Evolutionary conservation across 305 asterid species (phyloP), one percentile per base, ranked within the genome.

Genomic region (Nicotiana rustica): DNA sequence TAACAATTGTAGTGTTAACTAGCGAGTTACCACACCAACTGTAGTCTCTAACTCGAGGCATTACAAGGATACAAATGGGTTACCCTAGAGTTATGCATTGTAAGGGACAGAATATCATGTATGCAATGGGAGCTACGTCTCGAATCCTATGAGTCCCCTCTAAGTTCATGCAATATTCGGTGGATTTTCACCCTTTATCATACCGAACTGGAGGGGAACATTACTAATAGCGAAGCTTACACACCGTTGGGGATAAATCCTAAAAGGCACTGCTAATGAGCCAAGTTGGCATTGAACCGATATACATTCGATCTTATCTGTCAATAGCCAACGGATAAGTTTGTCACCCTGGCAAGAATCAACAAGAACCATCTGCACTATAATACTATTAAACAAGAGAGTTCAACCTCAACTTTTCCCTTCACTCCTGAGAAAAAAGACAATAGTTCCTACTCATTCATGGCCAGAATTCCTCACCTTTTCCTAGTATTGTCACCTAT

Each of bases 41-140:
- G 59, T 15, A 19, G 33, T 70, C 59, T 70, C 78, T 70, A 70
- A 41, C 59, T 70, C 10, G 12, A 41, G 59, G 59, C 78, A 18
- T 70, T 41, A 70, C 59, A 70, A 70, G 59, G 35, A 70, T 41
- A 10, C 35, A 70, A 41, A 70, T 18, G 18, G 55, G 57, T 29
- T 70, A 41, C 44, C 59, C 59, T 2, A 41, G 35, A 70, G 78
- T 70, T 41, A 44, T 41, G 78, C 0, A 33, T 70, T 70, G 59
- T 19, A 41, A 18, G 18, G 59, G 78, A 70, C 35, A 41, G 12
- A 69, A 18, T 70, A 41, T 70, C 10, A 18, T 57, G 10, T 41
- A 41, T 70, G 21, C 78, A 70, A 41, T 33, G 29, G 35, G 78
- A 70, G 36, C 10, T 70, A 70, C 47, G 59, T 41, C 59, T 19